Conservation (phyloP, 2,329 filamentous ascomycete species). For the Sarocladiaceae sp. region DNA sequence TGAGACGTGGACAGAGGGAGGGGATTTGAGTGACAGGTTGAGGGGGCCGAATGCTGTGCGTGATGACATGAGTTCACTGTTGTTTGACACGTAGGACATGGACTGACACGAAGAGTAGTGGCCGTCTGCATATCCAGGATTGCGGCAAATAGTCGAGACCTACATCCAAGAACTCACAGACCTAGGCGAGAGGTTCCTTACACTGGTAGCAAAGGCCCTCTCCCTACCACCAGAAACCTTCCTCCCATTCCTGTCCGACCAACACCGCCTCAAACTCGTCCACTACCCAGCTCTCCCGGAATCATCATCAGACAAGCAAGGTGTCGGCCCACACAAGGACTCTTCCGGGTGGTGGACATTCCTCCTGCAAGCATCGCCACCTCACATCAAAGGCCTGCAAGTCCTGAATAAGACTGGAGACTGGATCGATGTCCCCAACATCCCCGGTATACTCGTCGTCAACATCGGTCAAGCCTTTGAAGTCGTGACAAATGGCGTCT, state of each 20-base stretch:
- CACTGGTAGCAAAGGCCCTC: constrained; percentile 53
- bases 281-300: constrained; percentile 38
- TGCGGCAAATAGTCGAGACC: constrained; percentile 33
- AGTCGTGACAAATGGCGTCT: constrained; percentile 48
- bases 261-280: constrained; percentile 57
- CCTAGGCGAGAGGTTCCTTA: constrained; percentile 49
- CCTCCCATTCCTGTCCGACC: constrained; percentile 47
- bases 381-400: constrained; percentile 44
- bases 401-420: constrained; percentile 41
- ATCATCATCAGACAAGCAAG: constrained; percentile 32
- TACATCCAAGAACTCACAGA: constrained; percentile 49
- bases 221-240: constrained; percentile 43
- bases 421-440: constrained; percentile 46
- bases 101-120: constrained; percentile 27
- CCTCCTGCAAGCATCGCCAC: constrained; percentile 53
- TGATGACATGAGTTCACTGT: neutral
- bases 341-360: constrained; percentile 63
- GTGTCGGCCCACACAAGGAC: constrained; percentile 59
- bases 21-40: constrained; percentile 37
- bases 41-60: constrained; percentile 45
- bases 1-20: constrained; percentile 25
- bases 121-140: constrained; percentile 29
- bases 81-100: neutral
- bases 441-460: constrained; percentile 49
- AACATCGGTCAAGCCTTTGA: constrained; percentile 57